These are phyloP conservation scores for Heliamphora exappendiculata DNA, from an alignment of 148 eudicot species.

Conservation along the genomic window DNA sequence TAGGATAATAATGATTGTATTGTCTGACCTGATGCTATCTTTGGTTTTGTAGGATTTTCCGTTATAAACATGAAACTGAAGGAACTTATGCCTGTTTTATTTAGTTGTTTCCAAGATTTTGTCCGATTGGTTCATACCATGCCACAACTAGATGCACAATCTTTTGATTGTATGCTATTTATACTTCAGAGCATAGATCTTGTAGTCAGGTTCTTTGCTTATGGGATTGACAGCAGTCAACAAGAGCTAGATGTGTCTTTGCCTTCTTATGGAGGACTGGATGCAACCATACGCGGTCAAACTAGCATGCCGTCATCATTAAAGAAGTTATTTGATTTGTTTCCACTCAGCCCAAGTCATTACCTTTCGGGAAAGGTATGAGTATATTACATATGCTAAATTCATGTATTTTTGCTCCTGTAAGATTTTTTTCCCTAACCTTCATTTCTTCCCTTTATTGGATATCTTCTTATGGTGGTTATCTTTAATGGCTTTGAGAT, in stretches of 20 bases:
- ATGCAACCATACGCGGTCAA: conserved; percentile 22
- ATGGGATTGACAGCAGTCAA: conserved; percentile 25
- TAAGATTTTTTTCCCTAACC: too few species aligned
- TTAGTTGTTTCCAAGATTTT: conserved; percentile 65
- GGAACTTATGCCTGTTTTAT: conserved; percentile 61
- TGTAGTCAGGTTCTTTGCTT: conserved; percentile 49
- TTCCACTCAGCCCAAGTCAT: conserved; percentile 51
- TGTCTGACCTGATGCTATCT: neutral
- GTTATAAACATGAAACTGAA: conserved; percentile 41
- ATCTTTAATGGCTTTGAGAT: conserved; percentile 1
- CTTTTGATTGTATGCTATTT: conserved; percentile 73
- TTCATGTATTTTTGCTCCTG: too few species aligned
- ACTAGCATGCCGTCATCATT: conserved; percentile 27
- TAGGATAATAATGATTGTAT: neutral
- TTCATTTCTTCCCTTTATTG: neutral
- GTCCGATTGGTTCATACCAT: conserved; percentile 36
- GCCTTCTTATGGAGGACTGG: conserved; percentile 21
- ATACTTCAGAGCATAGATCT: conserved; percentile 71
- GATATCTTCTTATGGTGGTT: neutral
- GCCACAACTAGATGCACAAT: conserved; percentile 51
- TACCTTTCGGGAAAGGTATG: conserved; percentile 69
- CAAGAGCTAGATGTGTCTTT: conserved; percentile 24
- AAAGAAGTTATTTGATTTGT: conserved; percentile 66
- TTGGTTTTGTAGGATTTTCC: conserved; percentile 37
- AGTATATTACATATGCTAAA: too few species aligned